phyloP scores from a whole-genome alignment of 164 flowering plant species.

The Stephania japonica region DNA sequence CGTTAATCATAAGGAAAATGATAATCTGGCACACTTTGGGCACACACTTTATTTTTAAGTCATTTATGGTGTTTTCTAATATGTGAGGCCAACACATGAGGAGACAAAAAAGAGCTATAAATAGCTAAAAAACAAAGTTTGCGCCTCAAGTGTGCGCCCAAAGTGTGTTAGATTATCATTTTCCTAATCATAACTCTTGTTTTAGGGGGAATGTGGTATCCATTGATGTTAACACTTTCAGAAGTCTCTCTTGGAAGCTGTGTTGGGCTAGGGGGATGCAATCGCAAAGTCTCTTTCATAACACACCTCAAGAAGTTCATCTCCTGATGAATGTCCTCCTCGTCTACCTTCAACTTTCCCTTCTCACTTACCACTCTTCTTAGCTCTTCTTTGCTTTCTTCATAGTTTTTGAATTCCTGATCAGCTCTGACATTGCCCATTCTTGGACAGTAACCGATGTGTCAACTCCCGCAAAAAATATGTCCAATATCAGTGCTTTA shows the following conservation, averaged over 20 bases:
- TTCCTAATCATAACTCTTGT: no score
- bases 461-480: slow-evolving; percentile 17
- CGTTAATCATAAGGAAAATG: slow-evolving; percentile 7
- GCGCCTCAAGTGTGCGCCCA: no score
- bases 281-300: slow-evolving; percentile 15
- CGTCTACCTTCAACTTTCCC: background rate
- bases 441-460: background rate
- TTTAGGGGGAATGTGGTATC: slow-evolving; percentile 28
- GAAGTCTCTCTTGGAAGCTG: slow-evolving; percentile 24
- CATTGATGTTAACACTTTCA: slow-evolving; percentile 9
- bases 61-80: no score
- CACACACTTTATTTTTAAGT: no score
- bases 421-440: slow-evolving; percentile 10
- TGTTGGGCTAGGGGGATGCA: slow-evolving; percentile 35
- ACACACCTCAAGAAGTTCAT: slow-evolving; percentile 34
- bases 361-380: slow-evolving; percentile 7
- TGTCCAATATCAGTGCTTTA: slow-evolving; percentile 12
- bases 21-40: no score
- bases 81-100: no score
- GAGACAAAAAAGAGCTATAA: no score
- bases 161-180: no score
- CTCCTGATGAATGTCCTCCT: slow-evolving; percentile 8
- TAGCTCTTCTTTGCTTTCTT: slow-evolving; percentile 13
- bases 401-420: slow-evolving; percentile 5
- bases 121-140: no score